Percentiles rank a stretch among this genome's conserved stretches.
phyloP scores from a whole-genome alignment of 371 early-diverging fungal genomes.

The Mortierella sp. region DNA sequence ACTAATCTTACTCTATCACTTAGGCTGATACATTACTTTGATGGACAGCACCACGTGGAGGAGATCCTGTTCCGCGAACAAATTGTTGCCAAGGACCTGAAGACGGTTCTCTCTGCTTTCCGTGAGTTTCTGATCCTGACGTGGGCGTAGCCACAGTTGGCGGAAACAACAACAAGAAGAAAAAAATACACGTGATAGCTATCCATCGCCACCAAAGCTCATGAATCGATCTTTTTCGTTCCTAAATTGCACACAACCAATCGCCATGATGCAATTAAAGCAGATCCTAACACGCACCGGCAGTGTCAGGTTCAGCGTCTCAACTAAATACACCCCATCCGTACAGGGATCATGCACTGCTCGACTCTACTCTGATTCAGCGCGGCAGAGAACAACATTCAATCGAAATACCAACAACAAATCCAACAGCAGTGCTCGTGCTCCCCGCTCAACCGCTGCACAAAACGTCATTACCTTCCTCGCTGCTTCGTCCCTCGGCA shows the following conservation, averaged over 20 bases:
- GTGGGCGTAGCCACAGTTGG: constrained; percentile 39
- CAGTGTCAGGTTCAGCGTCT: background rate
- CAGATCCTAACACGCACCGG: background rate
- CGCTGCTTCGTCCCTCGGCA: constrained; percentile 30
- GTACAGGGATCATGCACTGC: background rate
- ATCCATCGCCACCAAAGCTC: too few species aligned
- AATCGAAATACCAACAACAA: constrained; percentile 3
- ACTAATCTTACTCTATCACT: too few species aligned
- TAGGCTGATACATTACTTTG: constrained; percentile 80
- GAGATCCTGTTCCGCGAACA: constrained; percentile 87
- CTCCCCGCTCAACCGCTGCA: constrained; percentile 21
- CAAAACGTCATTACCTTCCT: constrained; percentile 32
- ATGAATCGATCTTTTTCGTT: too few species aligned
- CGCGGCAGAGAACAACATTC: constrained; percentile 16
- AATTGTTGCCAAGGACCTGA: constrained; percentile 71
- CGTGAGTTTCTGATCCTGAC: constrained; percentile 65
- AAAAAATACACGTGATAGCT: too few species aligned
- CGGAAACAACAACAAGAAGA: too few species aligned
- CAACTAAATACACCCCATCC: background rate
- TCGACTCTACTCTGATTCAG: constrained; percentile 15
- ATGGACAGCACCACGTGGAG: constrained; percentile 84
- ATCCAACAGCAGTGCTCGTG: constrained; percentile 20
- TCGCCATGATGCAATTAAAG: background rate
- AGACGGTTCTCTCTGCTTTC: constrained; percentile 68
- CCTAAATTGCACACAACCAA: background rate